Evolutionary conservation across 2,329 filamentous ascomycete species (phyloP), one percentile per base, ranked within the genome.

Genomic region (Scedosporium dehoogii): DNA sequence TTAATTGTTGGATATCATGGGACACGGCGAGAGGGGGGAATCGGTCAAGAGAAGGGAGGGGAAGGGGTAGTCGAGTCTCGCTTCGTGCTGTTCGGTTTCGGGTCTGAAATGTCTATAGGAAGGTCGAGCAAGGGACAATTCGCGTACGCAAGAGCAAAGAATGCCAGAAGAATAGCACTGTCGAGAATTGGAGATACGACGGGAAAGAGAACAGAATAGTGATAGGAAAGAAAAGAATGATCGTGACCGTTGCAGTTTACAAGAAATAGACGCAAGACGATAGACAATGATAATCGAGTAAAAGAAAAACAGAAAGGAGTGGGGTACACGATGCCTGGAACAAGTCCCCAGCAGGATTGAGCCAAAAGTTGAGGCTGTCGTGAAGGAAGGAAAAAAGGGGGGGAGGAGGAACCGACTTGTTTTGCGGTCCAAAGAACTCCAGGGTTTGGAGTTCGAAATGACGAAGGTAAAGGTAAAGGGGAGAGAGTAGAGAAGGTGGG

Each of bases 281-380:
- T 29, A 23, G 57, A 58, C 42, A 64, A 27, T 23, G 18, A 33
- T 38, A 51, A 62, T 42, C 21, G 51, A 55, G 58, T 58, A 63
- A 51, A 60, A 29, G 61, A 64, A 69, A 64, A 64, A 65, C 64
- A 70, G 73, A 72, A 70, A 73, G 51, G 23, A 18, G 23, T 23
- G 51, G 51, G 51, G 51, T 55, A 55, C 51, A 12, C 18, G 51
- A 25, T 23, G 68, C 70, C 69, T 69, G 71, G 71, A 69, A 73
- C 69, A 76, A 66, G n/a, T 14, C 51, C 23, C 21, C 23, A 55
- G 23, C 51, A 55, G 23, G 23, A 55, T 14, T 14, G 51, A 27
- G 51, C 18, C 18, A 23, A 55, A 46, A 12, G 25, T n/a, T n/a
- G 42, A 27, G 23, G 42, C 23, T 33, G 23, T 23, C 25, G 44